Percentiles rank a stretch among this genome's conserved stretches.
These are phyloP conservation scores for Dillenia suffruticosa DNA, from an alignment of 164 flowering plant genomes.

Conservation along the genomic window DNA sequence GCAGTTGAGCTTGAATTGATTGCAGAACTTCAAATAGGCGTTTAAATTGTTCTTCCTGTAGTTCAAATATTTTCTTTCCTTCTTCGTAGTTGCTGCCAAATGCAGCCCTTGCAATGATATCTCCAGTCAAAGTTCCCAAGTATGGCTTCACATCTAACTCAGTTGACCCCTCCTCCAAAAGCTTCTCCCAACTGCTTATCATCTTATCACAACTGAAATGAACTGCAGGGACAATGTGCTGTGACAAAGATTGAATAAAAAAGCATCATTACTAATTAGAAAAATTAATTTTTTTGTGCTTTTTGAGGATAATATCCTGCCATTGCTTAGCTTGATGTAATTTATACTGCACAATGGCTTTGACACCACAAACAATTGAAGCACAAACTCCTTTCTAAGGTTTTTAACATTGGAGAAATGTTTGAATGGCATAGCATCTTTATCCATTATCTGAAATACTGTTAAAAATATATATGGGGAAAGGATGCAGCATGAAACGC, in stretches of 20 bases:
- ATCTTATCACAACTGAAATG: conserved; percentile 19
- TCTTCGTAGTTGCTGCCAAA: conserved; percentile 43
- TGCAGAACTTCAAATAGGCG: conserved; percentile 9
- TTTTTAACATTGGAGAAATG: no score
- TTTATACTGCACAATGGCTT: no score
- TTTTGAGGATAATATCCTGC: no score
- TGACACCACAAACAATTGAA: not conserved
- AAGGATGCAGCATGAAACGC: no score
- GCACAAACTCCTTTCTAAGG: no score
- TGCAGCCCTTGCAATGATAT: conserved; percentile 41
- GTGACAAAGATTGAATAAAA: not conserved
- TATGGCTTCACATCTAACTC: conserved; percentile 34
- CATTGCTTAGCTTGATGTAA: no score
- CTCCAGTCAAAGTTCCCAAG: conserved; percentile 26
- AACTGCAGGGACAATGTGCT: conserved; percentile 33
- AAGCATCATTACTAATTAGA: not conserved
- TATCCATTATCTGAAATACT: no score
- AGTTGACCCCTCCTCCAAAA: conserved; percentile 6
- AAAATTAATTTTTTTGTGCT: no score
- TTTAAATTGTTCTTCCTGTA: conserved; percentile 24
- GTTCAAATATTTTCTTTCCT: conserved; percentile 37
- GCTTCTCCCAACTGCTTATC: conserved; percentile 21
- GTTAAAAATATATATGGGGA: no score
- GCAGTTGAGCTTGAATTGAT: conserved; percentile 21
- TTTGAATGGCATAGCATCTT: no score